These are phyloP conservation scores for Cardamine resedifolia DNA, from an alignment of 345 rosid genomes.

Conservation along the genomic window DNA sequence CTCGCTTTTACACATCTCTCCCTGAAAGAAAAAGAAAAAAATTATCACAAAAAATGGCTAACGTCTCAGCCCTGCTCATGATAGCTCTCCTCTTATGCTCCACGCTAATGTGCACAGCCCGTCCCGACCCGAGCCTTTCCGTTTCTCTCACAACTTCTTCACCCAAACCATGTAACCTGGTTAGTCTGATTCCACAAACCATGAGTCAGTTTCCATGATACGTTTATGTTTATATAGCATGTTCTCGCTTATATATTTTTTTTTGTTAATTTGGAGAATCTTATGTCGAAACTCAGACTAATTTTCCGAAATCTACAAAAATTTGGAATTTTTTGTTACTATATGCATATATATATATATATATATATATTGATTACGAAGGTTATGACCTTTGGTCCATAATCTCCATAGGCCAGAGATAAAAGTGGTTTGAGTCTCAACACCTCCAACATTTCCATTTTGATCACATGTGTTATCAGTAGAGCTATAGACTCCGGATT, in stretches of 20 bases:
- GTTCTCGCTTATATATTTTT: no score
- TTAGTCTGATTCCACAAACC: slow-evolving; percentile 11
- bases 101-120: slow-evolving; percentile 32
- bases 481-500: no score
- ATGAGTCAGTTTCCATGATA: background rate
- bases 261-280: no score
- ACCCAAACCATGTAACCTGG: slow-evolving; percentile 26
- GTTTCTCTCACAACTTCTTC: slow-evolving; percentile 5
- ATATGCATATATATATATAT: background rate
- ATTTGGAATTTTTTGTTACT: background rate
- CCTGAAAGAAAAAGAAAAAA: background rate
- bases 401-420: no score
- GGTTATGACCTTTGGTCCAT: no score
- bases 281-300: background rate
- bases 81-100: slow-evolving; percentile 36
- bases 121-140: slow-evolving; percentile 14
- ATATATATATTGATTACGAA: no score
- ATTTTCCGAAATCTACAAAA: no score
- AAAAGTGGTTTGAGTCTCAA: no score
- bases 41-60: slow-evolving; percentile 30
- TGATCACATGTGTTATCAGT: no score
- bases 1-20: background rate
- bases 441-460: no score
- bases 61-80: slow-evolving; percentile 22
- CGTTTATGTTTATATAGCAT: no score